Evolutionary conservation across 345 rosid genomes (phyloP).

Genomic region (Salix viminalis): DNA sequence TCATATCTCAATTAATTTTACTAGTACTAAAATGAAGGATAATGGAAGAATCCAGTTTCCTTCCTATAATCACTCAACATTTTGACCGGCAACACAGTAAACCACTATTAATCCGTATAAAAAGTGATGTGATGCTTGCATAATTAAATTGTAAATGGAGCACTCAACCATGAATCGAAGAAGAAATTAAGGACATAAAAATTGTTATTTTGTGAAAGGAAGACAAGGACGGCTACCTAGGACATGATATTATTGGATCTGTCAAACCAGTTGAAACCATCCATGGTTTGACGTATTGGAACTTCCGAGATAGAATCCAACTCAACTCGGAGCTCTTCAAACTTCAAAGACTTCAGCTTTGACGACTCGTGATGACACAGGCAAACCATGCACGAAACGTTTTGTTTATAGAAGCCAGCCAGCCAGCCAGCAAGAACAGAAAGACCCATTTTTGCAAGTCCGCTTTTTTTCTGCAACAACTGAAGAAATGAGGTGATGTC

Average conservation of each 20-base stretch:
- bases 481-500: slow-evolving; percentile 17
- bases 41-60: no score
- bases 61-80: no score
- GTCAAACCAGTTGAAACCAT: neutral
- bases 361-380: neutral
- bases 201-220: no score
- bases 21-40: no score
- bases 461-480: slow-evolving; percentile 6
- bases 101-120: no score
- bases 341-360: neutral
- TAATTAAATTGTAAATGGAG: no score
- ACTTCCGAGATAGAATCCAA: neutral
- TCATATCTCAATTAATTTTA: no score
- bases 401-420: neutral
- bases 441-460: neutral
- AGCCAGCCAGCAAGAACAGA: neutral
- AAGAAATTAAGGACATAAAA: no score
- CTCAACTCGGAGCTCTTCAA: neutral
- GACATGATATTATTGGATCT: slow-evolving; percentile 2
- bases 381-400: neutral
- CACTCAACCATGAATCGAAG: no score
- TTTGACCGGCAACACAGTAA: no score
- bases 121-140: no score
- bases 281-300: neutral
- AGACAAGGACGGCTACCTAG: no score